Percentiles rank a stretch among this genome's conserved stretches.
phyloP scores from a whole-genome alignment of 2,329 filamentous ascomycete genomes.

The Salinomyces thailandicus region DNA sequence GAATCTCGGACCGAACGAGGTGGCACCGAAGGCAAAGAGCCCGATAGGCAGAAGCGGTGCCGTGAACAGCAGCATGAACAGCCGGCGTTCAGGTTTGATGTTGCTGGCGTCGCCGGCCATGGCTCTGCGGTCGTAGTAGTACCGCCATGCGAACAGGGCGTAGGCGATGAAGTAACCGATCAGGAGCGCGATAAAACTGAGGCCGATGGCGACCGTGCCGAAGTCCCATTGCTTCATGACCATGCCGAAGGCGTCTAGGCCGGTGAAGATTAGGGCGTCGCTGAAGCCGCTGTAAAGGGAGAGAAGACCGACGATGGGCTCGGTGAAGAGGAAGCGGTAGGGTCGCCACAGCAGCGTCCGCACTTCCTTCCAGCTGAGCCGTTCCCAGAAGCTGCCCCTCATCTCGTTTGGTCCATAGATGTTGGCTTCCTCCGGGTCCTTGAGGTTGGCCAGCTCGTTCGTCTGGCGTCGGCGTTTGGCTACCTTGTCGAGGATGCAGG shows the following conservation, averaged over 20 bases:
- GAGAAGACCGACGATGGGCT: conserved; percentile 61
- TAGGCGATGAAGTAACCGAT: conserved; percentile 57
- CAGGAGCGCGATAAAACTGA: conserved; percentile 44
- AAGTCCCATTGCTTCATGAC: conserved; percentile 57
- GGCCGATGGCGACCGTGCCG: conserved; percentile 43
- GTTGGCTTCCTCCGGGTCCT: conserved; percentile 44
- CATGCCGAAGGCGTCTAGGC: conserved; percentile 58
- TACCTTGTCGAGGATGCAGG: conserved; percentile 63
- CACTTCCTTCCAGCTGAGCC: conserved; percentile 32
- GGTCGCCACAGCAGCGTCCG: conserved; percentile 49
- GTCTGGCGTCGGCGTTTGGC: conserved; percentile 60
- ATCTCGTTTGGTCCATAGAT: conserved; percentile 67
- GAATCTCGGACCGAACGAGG: conserved; percentile 47
- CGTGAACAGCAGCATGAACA: conserved; percentile 54
- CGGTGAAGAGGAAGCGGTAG: conserved; percentile 62
- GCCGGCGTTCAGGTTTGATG: conserved; percentile 49
- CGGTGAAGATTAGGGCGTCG: conserved; percentile 68
- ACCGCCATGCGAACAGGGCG: conserved; percentile 45
- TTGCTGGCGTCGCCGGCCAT: conserved; percentile 39
- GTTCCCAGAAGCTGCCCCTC: conserved; percentile 21
- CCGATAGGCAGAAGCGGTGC: conserved; percentile 54
- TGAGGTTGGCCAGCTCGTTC: conserved; percentile 62
- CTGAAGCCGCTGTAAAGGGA: conserved; percentile 63
- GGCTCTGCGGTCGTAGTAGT: conserved; percentile 34
- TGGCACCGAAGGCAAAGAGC: conserved; percentile 61